Evolutionary conservation across 768 basidiomycete species (phyloP).

Genomic region (Hericium erinaceus): DNA sequence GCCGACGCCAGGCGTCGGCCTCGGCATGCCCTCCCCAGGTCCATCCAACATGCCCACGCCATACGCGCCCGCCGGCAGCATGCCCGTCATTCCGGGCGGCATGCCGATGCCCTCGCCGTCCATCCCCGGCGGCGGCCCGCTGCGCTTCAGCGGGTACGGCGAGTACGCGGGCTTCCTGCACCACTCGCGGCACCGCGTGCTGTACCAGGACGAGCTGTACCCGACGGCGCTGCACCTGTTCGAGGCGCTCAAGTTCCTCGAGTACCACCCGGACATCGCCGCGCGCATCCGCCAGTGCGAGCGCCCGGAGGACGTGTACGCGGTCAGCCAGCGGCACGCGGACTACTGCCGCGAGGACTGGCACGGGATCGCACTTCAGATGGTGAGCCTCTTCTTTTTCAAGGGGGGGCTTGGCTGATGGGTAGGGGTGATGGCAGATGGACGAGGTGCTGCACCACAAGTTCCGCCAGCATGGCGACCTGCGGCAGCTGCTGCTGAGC

Average conservation of each 20-base stretch:
- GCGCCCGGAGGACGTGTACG: slow-evolving; percentile 30
- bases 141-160: slow-evolving; percentile 22
- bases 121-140: slow-evolving; percentile 14
- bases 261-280: slow-evolving; percentile 38
- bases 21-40: neutral
- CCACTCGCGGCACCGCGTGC: slow-evolving; percentile 54
- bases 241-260: slow-evolving; percentile 64
- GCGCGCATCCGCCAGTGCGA: slow-evolving; percentile 42
- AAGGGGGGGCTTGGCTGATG: neutral
- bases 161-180: slow-evolving; percentile 47
- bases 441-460: slow-evolving; percentile 59
- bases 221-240: slow-evolving; percentile 69
- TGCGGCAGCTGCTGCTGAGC: slow-evolving; percentile 43
- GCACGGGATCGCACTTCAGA: slow-evolving; percentile 38
- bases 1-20: neutral
- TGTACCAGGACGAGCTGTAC: slow-evolving; percentile 45
- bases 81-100: slow-evolving; percentile 3
- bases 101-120: slow-evolving; percentile 9
- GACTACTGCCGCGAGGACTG: slow-evolving; percentile 45
- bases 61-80: neutral
- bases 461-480: slow-evolving; percentile 57
- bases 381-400: slow-evolving; percentile 27
- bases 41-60: slow-evolving; percentile 3
- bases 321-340: slow-evolving; percentile 20
- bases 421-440: slow-evolving; percentile 35